Evolutionary conservation across 1,284 basidiomycete genomes (phyloP).

Genomic region (Mycosarcoma maydis): DNA sequence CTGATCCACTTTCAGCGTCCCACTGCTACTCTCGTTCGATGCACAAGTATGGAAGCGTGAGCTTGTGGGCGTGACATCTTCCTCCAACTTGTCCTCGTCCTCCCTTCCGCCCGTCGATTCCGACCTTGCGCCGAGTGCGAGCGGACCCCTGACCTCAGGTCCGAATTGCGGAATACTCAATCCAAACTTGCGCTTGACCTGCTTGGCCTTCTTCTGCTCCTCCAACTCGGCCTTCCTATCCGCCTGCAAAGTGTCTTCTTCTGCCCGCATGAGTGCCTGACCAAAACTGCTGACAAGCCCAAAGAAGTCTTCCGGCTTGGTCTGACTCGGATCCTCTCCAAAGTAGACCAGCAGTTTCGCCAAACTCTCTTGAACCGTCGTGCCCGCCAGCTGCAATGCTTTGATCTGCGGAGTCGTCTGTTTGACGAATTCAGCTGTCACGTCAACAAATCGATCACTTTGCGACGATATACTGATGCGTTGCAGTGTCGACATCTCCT

Average conservation of each 20-base stretch:
- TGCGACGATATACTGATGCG: conserved; percentile 36
- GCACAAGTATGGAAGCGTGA: conserved; percentile 36
- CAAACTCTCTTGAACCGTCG: conserved; percentile 27
- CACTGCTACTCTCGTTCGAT: conserved; percentile 1
- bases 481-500: conserved; percentile 41
- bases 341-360: conserved; percentile 46
- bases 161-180: conserved; percentile 34
- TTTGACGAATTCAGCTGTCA: conserved; percentile 35
- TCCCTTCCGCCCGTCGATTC: no score
- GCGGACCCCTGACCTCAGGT: conserved; percentile 50
- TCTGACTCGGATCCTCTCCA: conserved; percentile 49
- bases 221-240: conserved; percentile 52
- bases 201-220: conserved; percentile 39
- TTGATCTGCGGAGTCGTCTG: conserved; percentile 37
- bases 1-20: no score
- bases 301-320: conserved; percentile 61
- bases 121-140: conserved; percentile 6
- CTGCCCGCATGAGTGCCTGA: conserved; percentile 59
- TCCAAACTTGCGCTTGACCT: conserved; percentile 14
- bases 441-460: conserved; percentile 46
- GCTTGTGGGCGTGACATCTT: conserved; percentile 43
- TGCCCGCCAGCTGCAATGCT: conserved; percentile 39
- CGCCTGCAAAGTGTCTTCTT: conserved; percentile 58
- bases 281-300: conserved; percentile 51
- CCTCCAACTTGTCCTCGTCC: not conserved